Evolutionary conservation across 495 filamentous ascomycete species (phyloP).

Genomic region (Cercophora sp.): DNA sequence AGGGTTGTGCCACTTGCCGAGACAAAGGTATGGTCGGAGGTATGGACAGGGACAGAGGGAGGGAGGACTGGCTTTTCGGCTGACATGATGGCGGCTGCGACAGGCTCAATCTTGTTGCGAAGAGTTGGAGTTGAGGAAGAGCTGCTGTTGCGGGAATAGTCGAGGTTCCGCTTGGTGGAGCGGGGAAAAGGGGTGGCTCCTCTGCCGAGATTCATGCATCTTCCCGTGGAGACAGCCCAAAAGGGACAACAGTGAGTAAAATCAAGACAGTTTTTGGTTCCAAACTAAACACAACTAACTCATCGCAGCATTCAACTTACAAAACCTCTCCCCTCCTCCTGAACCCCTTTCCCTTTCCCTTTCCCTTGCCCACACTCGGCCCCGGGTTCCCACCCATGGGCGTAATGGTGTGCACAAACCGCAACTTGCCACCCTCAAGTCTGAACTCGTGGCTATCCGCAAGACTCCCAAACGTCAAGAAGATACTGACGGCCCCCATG

Average conservation of each 20-base stretch:
- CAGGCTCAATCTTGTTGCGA: not conserved
- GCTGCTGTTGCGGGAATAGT: too few relatives aligned
- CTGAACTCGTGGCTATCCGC: slow-evolving; percentile 51
- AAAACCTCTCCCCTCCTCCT: not conserved
- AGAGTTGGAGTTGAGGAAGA: not conserved
- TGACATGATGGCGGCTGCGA: too few relatives aligned
- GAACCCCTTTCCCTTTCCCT: slow-evolving; percentile 1
- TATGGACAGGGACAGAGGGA: not conserved
- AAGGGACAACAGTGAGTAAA: too few relatives aligned
- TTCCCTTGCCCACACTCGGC: slow-evolving; percentile 13
- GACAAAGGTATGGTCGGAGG: slow-evolving; percentile 21
- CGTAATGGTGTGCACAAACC: slow-evolving; percentile 46
- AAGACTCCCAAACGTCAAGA: slow-evolving; percentile 40
- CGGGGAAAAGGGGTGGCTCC: too few relatives aligned
- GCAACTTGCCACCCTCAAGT: slow-evolving; percentile 45
- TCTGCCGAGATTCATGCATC: too few relatives aligned
- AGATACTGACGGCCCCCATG: slow-evolving; percentile 42
- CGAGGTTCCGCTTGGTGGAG: too few relatives aligned
- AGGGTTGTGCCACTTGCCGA: slow-evolving; percentile 15
- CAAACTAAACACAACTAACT: too few relatives aligned
- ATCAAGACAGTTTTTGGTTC: too few relatives aligned
- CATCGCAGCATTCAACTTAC: not conserved
- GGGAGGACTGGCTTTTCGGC: not conserved
- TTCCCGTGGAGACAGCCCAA: too few relatives aligned
- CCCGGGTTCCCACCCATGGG: slow-evolving; percentile 27